Conservation (phyloP, 2,329 filamentous ascomycete genomes). For the Fusarium paranaense region DNA sequence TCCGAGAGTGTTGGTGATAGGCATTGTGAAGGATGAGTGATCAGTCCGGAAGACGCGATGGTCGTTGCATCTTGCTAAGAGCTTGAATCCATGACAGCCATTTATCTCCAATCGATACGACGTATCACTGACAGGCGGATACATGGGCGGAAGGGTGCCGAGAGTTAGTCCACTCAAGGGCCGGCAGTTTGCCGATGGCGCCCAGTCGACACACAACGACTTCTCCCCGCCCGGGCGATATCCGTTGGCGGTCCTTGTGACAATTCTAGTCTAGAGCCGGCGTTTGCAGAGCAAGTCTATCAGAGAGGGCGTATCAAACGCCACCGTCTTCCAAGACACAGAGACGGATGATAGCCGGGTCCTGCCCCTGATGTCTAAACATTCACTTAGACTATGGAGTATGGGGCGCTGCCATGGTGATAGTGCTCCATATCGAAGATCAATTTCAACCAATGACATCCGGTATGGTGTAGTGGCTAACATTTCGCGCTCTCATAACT, state of each 20-base stretch:
- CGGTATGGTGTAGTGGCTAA: slow-evolving; percentile 24
- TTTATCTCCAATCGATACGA: background rate
- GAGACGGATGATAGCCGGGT: background rate
- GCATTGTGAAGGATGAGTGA: background rate
- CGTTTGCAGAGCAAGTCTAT: background rate
- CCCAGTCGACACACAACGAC: background rate
- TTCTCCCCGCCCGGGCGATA: background rate
- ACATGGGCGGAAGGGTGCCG: background rate
- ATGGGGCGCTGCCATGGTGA: background rate
- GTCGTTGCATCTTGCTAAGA: background rate
- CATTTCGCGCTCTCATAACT: slow-evolving; percentile 5
- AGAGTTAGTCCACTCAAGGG: background rate
- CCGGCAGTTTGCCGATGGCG: background rate
- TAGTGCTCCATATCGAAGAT: rapidly evolving
- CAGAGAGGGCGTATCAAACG: background rate
- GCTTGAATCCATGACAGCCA: background rate
- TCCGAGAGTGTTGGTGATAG: background rate
- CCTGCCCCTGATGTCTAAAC: background rate
- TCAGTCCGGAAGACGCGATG: background rate
- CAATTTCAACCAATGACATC: background rate
- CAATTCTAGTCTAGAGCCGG: background rate
- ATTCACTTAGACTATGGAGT: background rate
- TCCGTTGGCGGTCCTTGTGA: background rate
- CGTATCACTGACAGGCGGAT: background rate
- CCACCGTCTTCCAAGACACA: background rate